phyloP scores from a whole-genome alignment of 148 eudicot genomes.

The Amaranthus palmeri region DNA sequence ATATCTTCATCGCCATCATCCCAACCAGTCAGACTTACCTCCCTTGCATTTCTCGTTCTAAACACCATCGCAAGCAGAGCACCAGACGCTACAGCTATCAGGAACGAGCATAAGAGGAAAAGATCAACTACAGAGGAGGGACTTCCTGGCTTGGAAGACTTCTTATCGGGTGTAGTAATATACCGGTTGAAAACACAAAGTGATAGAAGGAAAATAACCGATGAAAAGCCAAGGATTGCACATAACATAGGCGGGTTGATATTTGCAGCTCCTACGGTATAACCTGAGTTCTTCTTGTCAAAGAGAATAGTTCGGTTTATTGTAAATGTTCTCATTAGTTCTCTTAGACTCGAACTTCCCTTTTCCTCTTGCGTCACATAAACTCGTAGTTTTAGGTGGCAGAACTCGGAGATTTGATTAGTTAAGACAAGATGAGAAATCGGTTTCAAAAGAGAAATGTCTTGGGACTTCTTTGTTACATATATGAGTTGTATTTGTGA shows the following conservation, averaged over 20 bases:
- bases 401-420: conserved; percentile 28
- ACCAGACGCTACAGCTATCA: conserved; percentile 26
- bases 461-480: conserved; percentile 49
- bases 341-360: conserved; percentile 35
- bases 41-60: conserved; percentile 34
- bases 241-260: conserved; percentile 36
- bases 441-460: conserved; percentile 43
- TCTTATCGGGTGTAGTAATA: conserved; percentile 25
- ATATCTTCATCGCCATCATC: conserved; percentile 23
- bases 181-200: conserved; percentile 47
- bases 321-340: conserved; percentile 42
- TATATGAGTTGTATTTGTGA: conserved; percentile 54
- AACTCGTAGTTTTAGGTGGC: conserved; percentile 41
- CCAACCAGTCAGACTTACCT: conserved; percentile 4
- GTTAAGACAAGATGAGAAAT: conserved; percentile 39
- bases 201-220: conserved; percentile 42
- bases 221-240: conserved; percentile 34
- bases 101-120: conserved; percentile 45
- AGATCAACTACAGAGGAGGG: conserved; percentile 50
- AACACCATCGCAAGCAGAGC: conserved; percentile 32
- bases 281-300: conserved; percentile 26
- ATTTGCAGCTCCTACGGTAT: conserved; percentile 36
- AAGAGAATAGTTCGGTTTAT: conserved; percentile 26
- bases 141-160: conserved; percentile 31
- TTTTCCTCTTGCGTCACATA: conserved; percentile 65